phyloP scores from a whole-genome alignment of 352 stramenopile species.

The Halophytophthora batemanensis region DNA sequence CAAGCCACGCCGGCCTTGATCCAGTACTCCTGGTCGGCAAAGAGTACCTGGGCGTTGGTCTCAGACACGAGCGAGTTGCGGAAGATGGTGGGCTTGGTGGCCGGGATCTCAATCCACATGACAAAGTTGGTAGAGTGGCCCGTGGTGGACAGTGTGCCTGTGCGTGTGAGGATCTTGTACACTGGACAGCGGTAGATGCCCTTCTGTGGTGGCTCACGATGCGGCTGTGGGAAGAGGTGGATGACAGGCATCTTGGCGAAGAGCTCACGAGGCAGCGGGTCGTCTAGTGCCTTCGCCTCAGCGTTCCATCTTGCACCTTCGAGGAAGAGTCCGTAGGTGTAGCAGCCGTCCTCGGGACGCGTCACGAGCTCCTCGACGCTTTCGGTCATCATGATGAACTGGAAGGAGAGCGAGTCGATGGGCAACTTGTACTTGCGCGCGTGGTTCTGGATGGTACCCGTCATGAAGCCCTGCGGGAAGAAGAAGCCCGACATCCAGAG shows the following conservation, averaged over 20 bases:
- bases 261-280: conserved; percentile 90
- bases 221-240: conserved; percentile 76
- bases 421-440: conserved; percentile 79
- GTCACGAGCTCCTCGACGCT: conserved; percentile 38
- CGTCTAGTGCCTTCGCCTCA: conserved; percentile 66
- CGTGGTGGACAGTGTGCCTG: conserved; percentile 42
- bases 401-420: conserved; percentile 85
- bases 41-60: conserved; percentile 89
- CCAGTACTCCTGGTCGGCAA: conserved; percentile 93
- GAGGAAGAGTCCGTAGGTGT: conserved; percentile 36
- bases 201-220: conserved; percentile 67
- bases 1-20: conserved; percentile 95
- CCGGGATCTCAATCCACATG: conserved; percentile 96
- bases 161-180: conserved; percentile 94
- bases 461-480: conserved; percentile 92
- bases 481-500: conserved; percentile 94
- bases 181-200: conserved; percentile 93
- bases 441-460: conserved; percentile 91
- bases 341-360: conserved; percentile 31
- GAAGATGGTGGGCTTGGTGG: conserved; percentile 70
- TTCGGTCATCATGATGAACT: conserved; percentile 68
- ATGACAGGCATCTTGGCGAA: conserved; percentile 92
- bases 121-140: conserved; percentile 88
- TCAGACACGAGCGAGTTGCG: conserved; percentile 90
- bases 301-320: conserved; percentile 42